Percentiles rank a stretch among this genome's conserved stretches.
These are phyloP conservation scores for Boletus speciosus DNA, from an alignment of 768 basidiomycete species.

Conservation along the genomic window DNA sequence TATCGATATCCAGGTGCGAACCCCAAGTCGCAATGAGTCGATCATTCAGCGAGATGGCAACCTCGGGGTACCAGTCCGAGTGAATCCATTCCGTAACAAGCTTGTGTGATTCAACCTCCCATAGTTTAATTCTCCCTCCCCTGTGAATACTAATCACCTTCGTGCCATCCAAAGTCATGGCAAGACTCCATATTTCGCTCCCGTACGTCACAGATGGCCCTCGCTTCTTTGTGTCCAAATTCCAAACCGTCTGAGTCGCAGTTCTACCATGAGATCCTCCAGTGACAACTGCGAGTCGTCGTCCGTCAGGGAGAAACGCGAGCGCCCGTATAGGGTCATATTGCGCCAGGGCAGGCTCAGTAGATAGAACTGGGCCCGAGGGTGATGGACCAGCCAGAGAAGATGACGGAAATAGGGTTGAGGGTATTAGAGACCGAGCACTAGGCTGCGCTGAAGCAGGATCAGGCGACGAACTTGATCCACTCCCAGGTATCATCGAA, in stretches of 20 bases:
- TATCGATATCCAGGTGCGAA: not conserved
- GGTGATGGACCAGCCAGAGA: no score
- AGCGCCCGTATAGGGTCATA: not conserved
- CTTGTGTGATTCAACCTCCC: not conserved
- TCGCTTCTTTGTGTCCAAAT: not conserved
- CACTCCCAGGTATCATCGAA: no score
- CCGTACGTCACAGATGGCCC: not conserved
- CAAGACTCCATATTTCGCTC: rapidly evolving
- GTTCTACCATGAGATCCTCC: not conserved
- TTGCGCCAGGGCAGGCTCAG: no score
- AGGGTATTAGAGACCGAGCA: no score
- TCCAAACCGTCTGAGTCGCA: not conserved
- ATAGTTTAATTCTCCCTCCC: not conserved
- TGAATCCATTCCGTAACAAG: not conserved
- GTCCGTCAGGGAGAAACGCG: conserved; percentile 6
- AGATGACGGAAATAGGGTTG: no score
- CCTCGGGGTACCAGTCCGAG: rapidly evolving
- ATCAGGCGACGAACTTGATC: no score
- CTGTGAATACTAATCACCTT: not conserved
- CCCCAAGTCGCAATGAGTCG: not conserved
- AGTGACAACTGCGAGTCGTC: not conserved
- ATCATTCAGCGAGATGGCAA: not conserved
- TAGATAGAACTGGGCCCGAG: no score
- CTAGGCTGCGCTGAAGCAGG: no score
- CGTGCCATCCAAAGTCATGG: not conserved